Evolutionary conservation across 2,329 filamentous ascomycete genomes (phyloP).

Genomic region (Aspergillus sp.): DNA sequence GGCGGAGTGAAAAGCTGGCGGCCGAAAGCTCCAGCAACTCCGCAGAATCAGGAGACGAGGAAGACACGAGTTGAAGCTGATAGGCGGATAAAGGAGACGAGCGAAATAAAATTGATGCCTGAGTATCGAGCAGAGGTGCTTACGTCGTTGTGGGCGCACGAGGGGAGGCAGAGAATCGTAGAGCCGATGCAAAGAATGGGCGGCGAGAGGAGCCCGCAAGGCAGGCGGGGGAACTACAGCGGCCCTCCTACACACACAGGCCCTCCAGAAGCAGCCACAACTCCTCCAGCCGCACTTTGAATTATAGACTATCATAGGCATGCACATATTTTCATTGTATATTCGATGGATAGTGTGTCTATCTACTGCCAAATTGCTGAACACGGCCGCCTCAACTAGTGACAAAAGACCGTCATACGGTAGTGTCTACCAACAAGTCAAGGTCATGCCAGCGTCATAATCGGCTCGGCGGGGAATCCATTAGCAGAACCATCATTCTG

Average conservation of each 20-base stretch:
- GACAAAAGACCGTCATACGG: slow-evolving; percentile 3
- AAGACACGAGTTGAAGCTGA: background rate
- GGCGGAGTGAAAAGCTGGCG: slow-evolving; percentile 16
- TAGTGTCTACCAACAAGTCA: slow-evolving; percentile 5
- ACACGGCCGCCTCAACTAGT: slow-evolving; percentile 19
- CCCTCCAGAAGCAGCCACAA: background rate
- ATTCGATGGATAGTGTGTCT: slow-evolving; percentile 32
- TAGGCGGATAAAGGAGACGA: background rate
- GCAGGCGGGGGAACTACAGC: slow-evolving; percentile 5
- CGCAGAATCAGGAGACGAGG: slow-evolving; percentile 1
- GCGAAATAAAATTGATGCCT: background rate
- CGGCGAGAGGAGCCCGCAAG: background rate
- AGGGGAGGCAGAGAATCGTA: slow-evolving; percentile 5
- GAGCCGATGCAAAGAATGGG: slow-evolving; percentile 1
- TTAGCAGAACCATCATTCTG: slow-evolving; percentile 25
- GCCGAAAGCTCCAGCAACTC: slow-evolving; percentile 3
- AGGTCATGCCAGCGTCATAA: slow-evolving; percentile 2
- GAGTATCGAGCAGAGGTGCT: background rate
- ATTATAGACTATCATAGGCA: background rate
- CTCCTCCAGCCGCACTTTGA: background rate
- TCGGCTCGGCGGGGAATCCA: slow-evolving; percentile 19
- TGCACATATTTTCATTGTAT: slow-evolving; percentile 27
- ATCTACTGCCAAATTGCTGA: slow-evolving; percentile 34
- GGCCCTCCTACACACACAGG: too few species aligned
- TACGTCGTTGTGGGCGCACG: background rate